These are phyloP conservation scores for Kazachstania sp. DNA, from an alignment of 1,139 yeast genomes.

Conservation along the genomic window DNA sequence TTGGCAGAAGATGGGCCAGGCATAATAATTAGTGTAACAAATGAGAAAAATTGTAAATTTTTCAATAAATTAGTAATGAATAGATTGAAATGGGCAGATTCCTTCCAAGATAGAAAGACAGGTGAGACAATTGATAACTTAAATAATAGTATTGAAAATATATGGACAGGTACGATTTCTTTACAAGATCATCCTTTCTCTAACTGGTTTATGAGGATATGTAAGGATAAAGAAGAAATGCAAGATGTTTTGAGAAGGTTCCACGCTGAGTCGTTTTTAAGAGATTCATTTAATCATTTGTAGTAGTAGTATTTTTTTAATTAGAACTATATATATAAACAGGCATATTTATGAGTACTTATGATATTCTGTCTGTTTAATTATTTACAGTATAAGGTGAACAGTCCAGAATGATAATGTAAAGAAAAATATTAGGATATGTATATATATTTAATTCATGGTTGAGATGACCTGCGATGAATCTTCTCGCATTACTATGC, in stretches of 20 bases:
- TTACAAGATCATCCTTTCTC: slow-evolving; percentile 19
- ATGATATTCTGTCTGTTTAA: too few relatives aligned
- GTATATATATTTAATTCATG: too few relatives aligned
- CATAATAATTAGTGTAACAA: slow-evolving; percentile 68
- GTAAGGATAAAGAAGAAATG: slow-evolving; percentile 18
- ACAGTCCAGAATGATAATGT: neutral
- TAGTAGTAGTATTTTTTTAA: neutral
- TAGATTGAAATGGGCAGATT: slow-evolving; percentile 65
- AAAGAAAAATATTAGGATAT: neutral
- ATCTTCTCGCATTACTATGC: too few relatives aligned
- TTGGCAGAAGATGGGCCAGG: slow-evolving; percentile 39
- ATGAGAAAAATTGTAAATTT: slow-evolving; percentile 48
- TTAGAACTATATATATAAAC: neutral
- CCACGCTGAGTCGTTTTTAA: slow-evolving; percentile 16
- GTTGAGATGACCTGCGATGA: too few relatives aligned
- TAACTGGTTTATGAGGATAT: slow-evolving; percentile 29
- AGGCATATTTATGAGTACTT: neutral
- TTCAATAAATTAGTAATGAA: slow-evolving; percentile 53
- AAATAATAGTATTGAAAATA: slow-evolving; percentile 42
- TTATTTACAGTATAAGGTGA: slow-evolving; percentile 2
- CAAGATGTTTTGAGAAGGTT: slow-evolving; percentile 13
- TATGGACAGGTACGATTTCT: slow-evolving; percentile 71
- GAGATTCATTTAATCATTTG: neutral
- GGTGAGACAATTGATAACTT: slow-evolving; percentile 34
- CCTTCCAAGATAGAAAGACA: slow-evolving; percentile 27